Base-by-base conservation (phyloP, 2,329 filamentous ascomycete species). In the Fusarium keratoplasticum region DNA sequence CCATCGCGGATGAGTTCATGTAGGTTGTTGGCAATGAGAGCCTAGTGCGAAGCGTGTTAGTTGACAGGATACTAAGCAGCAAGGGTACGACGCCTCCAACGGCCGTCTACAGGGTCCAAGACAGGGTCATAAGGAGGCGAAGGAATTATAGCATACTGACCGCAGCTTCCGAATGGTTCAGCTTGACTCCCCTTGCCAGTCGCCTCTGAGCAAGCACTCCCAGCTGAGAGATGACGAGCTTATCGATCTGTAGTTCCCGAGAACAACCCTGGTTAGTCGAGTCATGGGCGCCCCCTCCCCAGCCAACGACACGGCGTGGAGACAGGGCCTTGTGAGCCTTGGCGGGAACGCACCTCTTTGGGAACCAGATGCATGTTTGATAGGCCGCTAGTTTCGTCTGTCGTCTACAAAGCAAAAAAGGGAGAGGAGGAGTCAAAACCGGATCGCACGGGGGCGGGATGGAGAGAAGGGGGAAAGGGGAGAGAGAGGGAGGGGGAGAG, bases 1-100 rank as follows among this genome's bases (percentile, higher is more conserved):
- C 96, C 96, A 96, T 98, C 96, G 82, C 96, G 95, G 82, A 98
- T 97, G 78, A 98, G 92, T 89, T 98, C 96, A 83, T 98, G 96
- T 59, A 98, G 89, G 82, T 95, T 95, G 81, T 90, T 95, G 71
- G 95, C 92, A 79, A 98, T 97, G 75, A 95, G 89, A 31, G 93
- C 93, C 92, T 93, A 47, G 59, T 25, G 11, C 54, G 25, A 18
- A 57, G 35, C 33, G 64, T 69, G 50, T 72, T 64, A 71, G 64
- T 64, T 36, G 27, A 31, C 27, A 40, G 44, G 44, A 50, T 27
- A 50, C 44, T 40, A 64, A 64, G 47, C 44, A n/a, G 44, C 20
- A 20, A 13, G 40, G 22, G n/a, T 64, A 38, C 42, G 50, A 27
- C 27, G 20, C 42, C 42, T 47, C 42, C 22, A 22, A 44, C 40